Evolutionary conservation across 2,329 filamentous ascomycete species (phyloP), one percentile per base, ranked within the genome.

Genomic region (Elsinoe australis): DNA sequence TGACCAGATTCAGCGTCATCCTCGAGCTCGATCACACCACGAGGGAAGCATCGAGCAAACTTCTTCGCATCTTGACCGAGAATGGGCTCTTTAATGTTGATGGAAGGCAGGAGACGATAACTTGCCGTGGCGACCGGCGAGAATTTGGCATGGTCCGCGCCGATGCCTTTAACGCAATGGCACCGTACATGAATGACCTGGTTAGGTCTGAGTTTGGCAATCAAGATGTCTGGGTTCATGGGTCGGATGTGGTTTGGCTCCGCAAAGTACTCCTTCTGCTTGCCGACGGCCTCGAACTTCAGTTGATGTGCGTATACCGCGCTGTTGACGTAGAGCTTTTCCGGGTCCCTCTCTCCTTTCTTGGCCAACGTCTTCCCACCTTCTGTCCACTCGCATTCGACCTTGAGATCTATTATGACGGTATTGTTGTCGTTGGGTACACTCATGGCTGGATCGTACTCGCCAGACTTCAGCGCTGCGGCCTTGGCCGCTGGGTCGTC

Each of bases 141-240:
- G 72, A 92, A 98, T 68, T 98, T 98, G 58, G 92, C 84, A 66
- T 98, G 92, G 67, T 98, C 92, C 54, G 83, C 80, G 39, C 92
- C 92, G 56, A 94, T 81, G 52, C 94, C 92, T 71, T 95, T 94
- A 70, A 94, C 82, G 70, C 90, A 92, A 72, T 96, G 89, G 77
- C 94, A 84, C 56, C 85, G 81, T 53, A 95, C 73, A 60, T 86
- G 77, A 59, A 98, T 86, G 58, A 80, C 78, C 72, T 98, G 94
- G 3, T 85, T 85, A 0, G 94, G 92, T 21, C 92, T 82, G 67
- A 98, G 71, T 72, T 98, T 98, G 52, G 88, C 88, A 62, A 98
- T 81, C 49, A 98, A 72, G 53, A 98, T 95, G 62, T 95, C 85
- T 1, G 90, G 90, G 68, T 96, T 87, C 32, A 86, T 81, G 18